Evolutionary conservation across 495 filamentous ascomycete genomes (phyloP).

Genomic region (Penicillium macrosclerotiorum): DNA sequence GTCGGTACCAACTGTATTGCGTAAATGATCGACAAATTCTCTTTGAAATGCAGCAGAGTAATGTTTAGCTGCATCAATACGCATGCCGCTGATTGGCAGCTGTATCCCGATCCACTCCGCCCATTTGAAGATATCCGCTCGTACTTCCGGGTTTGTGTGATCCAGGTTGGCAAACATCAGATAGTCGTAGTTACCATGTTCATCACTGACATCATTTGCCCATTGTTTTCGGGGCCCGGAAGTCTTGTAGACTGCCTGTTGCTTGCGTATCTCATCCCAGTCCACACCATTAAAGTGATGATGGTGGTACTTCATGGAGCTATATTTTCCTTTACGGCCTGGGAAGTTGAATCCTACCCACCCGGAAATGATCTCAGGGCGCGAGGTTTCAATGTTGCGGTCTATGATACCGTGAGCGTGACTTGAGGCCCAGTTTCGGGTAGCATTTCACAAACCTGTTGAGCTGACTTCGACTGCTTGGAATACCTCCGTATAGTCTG

Average conservation of each 20-base stretch:
- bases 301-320: constrained; percentile 61
- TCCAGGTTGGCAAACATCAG: constrained; percentile 69
- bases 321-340: constrained; percentile 58
- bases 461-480: constrained; percentile 59
- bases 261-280: constrained; percentile 55
- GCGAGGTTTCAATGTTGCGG: constrained; percentile 51
- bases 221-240: constrained; percentile 60
- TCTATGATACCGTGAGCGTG: constrained; percentile 29
- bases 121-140: constrained; percentile 64
- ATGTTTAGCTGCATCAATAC: constrained; percentile 73
- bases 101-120: constrained; percentile 62
- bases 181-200: constrained; percentile 74
- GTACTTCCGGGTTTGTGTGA: constrained; percentile 63
- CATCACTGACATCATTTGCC: constrained; percentile 61
- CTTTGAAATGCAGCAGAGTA: constrained; percentile 63
- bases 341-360: constrained; percentile 70
- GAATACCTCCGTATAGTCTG: constrained; percentile 60
- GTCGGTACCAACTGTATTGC: constrained; percentile 45
- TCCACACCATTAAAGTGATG: constrained; percentile 70
- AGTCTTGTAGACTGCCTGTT: constrained; percentile 67
- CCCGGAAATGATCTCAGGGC: constrained; percentile 60
- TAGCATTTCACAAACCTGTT: constrained; percentile 34
- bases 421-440: not conserved
- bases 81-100: constrained; percentile 61
- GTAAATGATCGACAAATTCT: constrained; percentile 55